Evolutionary conservation across 805 yeast genomes (phyloP).

Genomic region (Millerozyma miso): DNA sequence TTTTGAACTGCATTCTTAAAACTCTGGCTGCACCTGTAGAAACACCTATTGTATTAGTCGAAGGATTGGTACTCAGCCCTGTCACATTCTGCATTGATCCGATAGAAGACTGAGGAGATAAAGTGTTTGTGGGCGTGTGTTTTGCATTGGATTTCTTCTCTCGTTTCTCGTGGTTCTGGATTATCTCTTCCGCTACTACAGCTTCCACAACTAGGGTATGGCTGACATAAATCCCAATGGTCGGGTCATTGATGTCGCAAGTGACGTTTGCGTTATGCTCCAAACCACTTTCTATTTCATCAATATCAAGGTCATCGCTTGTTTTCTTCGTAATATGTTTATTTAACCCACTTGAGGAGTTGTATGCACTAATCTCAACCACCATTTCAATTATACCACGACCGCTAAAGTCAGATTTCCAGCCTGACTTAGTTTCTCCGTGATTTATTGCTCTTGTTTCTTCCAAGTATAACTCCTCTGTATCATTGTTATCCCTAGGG

Average conservation of each 20-base stretch:
- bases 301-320: slow-evolving; percentile 28
- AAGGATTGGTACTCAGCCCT: slow-evolving; percentile 8
- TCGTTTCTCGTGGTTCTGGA: slow-evolving; percentile 33
- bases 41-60: slow-evolving; percentile 43
- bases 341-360: slow-evolving; percentile 51
- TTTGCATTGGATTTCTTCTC: slow-evolving; percentile 3
- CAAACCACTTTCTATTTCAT: slow-evolving; percentile 24
- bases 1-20: slow-evolving; percentile 86
- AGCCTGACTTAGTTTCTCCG: slow-evolving; percentile 84
- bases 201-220: slow-evolving; percentile 82
- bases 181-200: slow-evolving; percentile 87
- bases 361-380: slow-evolving; percentile 62
- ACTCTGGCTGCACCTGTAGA: slow-evolving; percentile 97
- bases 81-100: slow-evolving; percentile 14
- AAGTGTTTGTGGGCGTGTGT: slow-evolving; percentile 6
- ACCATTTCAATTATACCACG: slow-evolving; percentile 77
- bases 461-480: slow-evolving; percentile 49
- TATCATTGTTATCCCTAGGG: background rate
- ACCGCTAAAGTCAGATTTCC: slow-evolving; percentile 88
- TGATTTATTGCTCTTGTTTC: slow-evolving; percentile 69
- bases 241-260: slow-evolving; percentile 81
- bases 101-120: slow-evolving; percentile 24
- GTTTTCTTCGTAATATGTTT: slow-evolving; percentile 43
- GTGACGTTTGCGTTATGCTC: slow-evolving; percentile 51
- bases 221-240: slow-evolving; percentile 67